Base-by-base conservation (phyloP, 202 grass and related monocot species). In the Elaeis oleifera region DNA sequence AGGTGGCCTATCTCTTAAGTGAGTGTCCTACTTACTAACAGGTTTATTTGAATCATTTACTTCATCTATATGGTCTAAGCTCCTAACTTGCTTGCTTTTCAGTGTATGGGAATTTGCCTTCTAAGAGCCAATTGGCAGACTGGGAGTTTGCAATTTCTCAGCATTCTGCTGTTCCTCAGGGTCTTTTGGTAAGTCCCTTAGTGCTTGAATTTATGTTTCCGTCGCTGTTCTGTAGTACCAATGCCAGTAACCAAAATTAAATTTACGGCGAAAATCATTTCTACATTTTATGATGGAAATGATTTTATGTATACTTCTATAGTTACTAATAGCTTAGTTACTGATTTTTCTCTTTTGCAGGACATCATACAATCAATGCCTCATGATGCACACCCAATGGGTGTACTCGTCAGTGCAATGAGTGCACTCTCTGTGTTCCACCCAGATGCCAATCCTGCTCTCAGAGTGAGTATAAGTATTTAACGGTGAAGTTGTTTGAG, bases 301-400 rank as follows among this genome's bases (percentile, higher is more conserved):
- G 48, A 63, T 55, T 56, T 29, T 28, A 58, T 21, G 7, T 31
- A 58, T 5, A 16, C 20, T 29, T 67, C 19, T 44, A 13, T 44
- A 0, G 36, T 44, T 67, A 53, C 8, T 44, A 51, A 23, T 67
- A 25, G 51, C 23, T 25, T n/a, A 4, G 19, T 28, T 23, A 56
- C 55, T 26, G 8, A 5, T 77, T 50, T 32, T 68, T 74, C 67
- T 59, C 56, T n/a, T 75, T 70, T 24, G 13, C 71, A 99, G 85
- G 94, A 94, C 70, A 94, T 94, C 32, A 82, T 99, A 86, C 94
- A 99, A 78, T 51, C 82, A 55, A 99, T 99, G 94, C 88, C 94
- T 71, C 94, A 94, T 81, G 94, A 99, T 64, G 88, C 94, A 49
- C 88, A 99, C 54, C 94, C 94, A 32, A 99, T 99, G 94, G 94